Base-by-base conservation (phyloP, 345 rosid genomes). In the Rubroshorea leprosula region DNA sequence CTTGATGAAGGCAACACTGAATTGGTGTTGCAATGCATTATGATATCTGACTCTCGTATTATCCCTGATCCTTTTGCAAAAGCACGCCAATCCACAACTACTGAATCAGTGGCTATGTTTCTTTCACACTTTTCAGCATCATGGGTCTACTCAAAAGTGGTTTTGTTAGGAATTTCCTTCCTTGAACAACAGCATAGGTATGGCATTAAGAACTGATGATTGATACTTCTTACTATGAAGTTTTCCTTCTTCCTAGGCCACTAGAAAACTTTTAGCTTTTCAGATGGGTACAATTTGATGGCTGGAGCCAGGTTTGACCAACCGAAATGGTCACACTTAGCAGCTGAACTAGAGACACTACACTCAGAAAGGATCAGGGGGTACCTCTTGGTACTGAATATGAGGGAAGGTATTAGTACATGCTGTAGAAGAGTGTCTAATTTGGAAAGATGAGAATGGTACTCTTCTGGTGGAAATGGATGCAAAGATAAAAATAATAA, bases 61-160 rank as follows among this genome's bases (percentile, higher is more conserved):
- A 68, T 35, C 12, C 12, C 72, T 22, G 57, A 66, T 62, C 69
- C 71, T 67, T 20, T 67, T 5, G 48, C 55, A 46, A 54, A 76
- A 54, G 72, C 49, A 47, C 25, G 16, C 49, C 65, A 63, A 20
- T 70, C 80, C 24, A 38, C 44, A 38, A 63, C 75, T 59, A 50
- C 67, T 61, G 72, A 66, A 35, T 61, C 66, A 21, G 51, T 55
- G 23, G 47, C 64, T 48, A 61, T 74, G 12, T 73, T 71, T 65
- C 60, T 51, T 60, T 66, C 73, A 23, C 58, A 76, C 80, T 92
- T 86, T 71, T 80, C 89, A 21, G 80, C 86, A 48, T 71, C 85
- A 26, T 89, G 89, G 93, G 85, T 89, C 27, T 86, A 81, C 78
- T 89, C 98, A 23, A 89, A 92, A 76, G 84, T 92, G 67, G 72